Conservation (phyloP, 2,329 filamentous ascomycete genomes). For the Monosporascus sp. region DNA sequence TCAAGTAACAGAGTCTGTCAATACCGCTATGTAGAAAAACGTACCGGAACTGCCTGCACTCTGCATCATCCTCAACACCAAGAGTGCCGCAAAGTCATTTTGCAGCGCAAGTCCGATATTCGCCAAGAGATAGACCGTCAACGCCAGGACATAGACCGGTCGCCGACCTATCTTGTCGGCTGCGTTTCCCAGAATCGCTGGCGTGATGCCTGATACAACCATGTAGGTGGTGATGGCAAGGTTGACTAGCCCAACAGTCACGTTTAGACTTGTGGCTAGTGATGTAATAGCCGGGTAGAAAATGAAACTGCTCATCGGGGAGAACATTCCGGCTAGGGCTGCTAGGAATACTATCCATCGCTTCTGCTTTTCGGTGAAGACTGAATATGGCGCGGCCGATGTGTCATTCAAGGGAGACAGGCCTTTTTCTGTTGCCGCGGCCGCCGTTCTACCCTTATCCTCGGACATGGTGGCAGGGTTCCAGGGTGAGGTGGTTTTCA, state of each 20-base stretch:
- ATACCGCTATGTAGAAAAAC: not conserved
- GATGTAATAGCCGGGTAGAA: slow-evolving; percentile 17
- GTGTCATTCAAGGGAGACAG: too few relatives aligned
- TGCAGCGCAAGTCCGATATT: slow-evolving; percentile 40
- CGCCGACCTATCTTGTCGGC: slow-evolving; percentile 35
- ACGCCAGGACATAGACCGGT: slow-evolving; percentile 32
- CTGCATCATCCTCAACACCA: slow-evolving; percentile 46
- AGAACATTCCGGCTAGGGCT: slow-evolving; percentile 16
- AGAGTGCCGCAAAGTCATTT: slow-evolving; percentile 36
- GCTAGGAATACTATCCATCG: slow-evolving; percentile 16
- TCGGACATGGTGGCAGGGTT: too few relatives aligned
- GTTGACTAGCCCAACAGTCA: slow-evolving; percentile 11
- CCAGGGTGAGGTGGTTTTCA: too few relatives aligned
- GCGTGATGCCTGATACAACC: slow-evolving; percentile 39
- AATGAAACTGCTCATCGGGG: slow-evolving; percentile 16
- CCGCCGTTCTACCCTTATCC: too few relatives aligned
- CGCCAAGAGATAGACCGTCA: slow-evolving; percentile 31
- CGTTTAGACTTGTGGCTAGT: slow-evolving; percentile 10
- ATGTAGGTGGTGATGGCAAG: slow-evolving; percentile 25
- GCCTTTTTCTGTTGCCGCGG: too few relatives aligned
- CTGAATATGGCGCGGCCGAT: too few relatives aligned
- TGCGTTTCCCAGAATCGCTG: slow-evolving; percentile 34
- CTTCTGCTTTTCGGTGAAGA: slow-evolving; percentile 9
- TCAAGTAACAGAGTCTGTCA: too few relatives aligned
- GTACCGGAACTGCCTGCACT: slow-evolving; percentile 22